A percentile compares a stretch with the other conserved stretches of the same genome.
Evolutionary conservation across 208 protist species (phyloP).

Genomic region (Lotmaria passim): DNA sequence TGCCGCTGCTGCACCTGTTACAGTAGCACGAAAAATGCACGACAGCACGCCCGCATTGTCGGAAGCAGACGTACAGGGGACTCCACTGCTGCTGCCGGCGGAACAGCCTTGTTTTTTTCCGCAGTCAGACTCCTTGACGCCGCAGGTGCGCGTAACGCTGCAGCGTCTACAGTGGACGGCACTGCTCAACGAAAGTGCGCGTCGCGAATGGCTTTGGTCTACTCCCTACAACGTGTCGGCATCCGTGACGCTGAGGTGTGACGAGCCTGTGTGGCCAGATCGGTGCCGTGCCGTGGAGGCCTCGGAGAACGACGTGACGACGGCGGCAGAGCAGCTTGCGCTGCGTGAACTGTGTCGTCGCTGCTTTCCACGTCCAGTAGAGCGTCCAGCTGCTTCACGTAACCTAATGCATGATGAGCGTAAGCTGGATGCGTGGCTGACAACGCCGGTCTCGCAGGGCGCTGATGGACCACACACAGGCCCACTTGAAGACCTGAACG

Average conservation of each 20-base stretch:
- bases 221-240: too few species aligned
- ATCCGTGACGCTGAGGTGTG: too few species aligned
- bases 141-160: not conserved
- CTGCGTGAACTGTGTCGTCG: not conserved
- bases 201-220: slow-evolving; percentile 24
- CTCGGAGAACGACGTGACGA: not conserved
- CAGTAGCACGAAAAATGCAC: too few species aligned
- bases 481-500: too few species aligned
- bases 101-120: too few species aligned
- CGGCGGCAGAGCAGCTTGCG: not conserved
- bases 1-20: not conserved
- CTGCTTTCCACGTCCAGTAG: not conserved
- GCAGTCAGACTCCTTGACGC: too few species aligned
- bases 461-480: too few species aligned
- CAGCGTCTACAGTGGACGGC: slow-evolving; percentile 21
- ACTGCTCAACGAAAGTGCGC: slow-evolving; percentile 17
- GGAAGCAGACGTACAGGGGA: too few species aligned
- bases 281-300: slow-evolving; percentile 3
- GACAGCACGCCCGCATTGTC: too few species aligned
- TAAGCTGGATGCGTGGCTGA: not conserved
- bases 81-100: too few species aligned
- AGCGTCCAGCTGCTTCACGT: not conserved
- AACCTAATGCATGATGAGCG: too few species aligned
- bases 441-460: too few species aligned
- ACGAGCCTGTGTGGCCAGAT: not conserved